Evolutionary conservation across 495 filamentous ascomycete genomes (phyloP), one percentile per base, ranked within the genome.

Genomic region (Penicillium longicatenatum): DNA sequence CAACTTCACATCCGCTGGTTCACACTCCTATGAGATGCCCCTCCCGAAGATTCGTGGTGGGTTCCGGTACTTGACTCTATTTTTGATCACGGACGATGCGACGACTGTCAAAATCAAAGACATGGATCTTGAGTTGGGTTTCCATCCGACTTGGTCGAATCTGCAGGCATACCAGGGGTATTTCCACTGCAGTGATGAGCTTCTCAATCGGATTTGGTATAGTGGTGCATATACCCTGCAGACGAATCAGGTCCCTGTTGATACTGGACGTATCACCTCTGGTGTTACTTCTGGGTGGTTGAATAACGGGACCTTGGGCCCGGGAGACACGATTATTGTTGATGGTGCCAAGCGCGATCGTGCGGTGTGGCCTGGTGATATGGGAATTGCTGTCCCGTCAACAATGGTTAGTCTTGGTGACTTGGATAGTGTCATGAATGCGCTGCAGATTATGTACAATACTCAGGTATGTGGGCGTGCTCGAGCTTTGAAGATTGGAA

Each of bases 61-160:
- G 4, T 86, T 87, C 60, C 77, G 83, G 29, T 86, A 87, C 56
- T 52, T 86, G 71, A 84, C 83, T 0, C 48, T 84, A 2, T 87
- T 87, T 59, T 63, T 85, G 49, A 54, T 74, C 4, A 63, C 73
- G 1, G 52, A 61, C 4, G 62, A 60, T 46, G 72, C 72, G n/a
- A 44, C 59, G 3, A 73, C 60, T 22, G 70, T 82, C 5, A 59
- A 72, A 3, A 59, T 83, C 30, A 68, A 67, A 1, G 67, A 78
- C 48, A 60, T 85, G 17, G 72, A 53, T 33, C 58, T 86, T 21
- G 79, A 83, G 42, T 60, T 87, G 19, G 74, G 69, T 6, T 87
- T 87, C 55, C 82, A 86, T 49, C 86, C 86, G 6, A 87, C 85
- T 4, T 87, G 84, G 84, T 76, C 84, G 7, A 85, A 87, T 61